Percentiles rank a stretch among this genome's conserved stretches.
Evolutionary conservation across 495 filamentous ascomycete genomes (phyloP).

Genomic region (Oleoguttula mirabilis): DNA sequence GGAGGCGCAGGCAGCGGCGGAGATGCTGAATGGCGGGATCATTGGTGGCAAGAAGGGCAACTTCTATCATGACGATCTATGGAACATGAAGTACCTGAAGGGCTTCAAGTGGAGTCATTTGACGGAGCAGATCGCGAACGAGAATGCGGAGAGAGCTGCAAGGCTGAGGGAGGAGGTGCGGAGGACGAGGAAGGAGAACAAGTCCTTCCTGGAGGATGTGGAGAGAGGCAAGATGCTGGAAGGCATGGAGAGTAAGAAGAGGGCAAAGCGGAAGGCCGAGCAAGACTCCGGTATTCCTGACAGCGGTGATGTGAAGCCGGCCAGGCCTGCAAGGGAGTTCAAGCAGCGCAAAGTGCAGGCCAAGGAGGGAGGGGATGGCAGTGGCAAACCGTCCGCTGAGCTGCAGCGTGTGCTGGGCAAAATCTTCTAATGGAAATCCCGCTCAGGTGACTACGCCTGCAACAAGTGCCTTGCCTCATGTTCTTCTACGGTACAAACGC

Average conservation of each 20-base stretch:
- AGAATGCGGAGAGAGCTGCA: conserved; percentile 71
- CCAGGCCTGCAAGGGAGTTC: conserved; percentile 47
- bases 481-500: too few relatives aligned
- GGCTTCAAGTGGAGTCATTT: conserved; percentile 73
- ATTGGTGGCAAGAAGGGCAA: conserved; percentile 80
- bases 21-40: conserved; percentile 67
- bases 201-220: conserved; percentile 66
- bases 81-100: conserved; percentile 71
- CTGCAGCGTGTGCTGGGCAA: conserved; percentile 4
- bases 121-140: conserved; percentile 59
- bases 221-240: conserved; percentile 44
- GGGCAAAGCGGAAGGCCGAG: conserved; percentile 43
- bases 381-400: neutral
- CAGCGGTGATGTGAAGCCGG: conserved; percentile 56
- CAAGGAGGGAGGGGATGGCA: neutral
- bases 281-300: conserved; percentile 46
- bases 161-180: conserved; percentile 71
- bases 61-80: conserved; percentile 88
- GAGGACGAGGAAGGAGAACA: conserved; percentile 67
- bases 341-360: conserved; percentile 52
- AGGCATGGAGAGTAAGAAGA: conserved; percentile 34
- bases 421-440: too few relatives aligned
- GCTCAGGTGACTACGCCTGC: too few relatives aligned
- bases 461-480: too few relatives aligned
- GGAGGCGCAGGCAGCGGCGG: conserved; percentile 73